Evolutionary conservation across 129 eudicot species (phyloP).

Genomic region (Pittosporum tobira): DNA sequence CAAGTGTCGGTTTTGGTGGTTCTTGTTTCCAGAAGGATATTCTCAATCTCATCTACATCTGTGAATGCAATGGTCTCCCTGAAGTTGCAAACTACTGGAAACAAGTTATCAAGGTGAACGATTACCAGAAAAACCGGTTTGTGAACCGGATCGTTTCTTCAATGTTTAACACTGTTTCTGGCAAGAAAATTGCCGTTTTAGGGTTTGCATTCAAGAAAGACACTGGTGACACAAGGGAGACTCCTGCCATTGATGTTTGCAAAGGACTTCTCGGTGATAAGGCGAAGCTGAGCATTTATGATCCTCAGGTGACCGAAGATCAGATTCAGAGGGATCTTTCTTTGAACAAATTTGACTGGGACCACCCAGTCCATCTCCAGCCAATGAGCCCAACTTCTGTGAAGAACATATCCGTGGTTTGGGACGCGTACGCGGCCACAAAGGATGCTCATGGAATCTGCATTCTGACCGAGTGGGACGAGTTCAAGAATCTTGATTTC

Average conservation of each 20-base stretch:
- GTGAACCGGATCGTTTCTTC: conserved; percentile 67
- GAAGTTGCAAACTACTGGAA: conserved; percentile 77
- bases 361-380: conserved; percentile 68
- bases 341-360: conserved; percentile 70
- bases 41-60: conserved; percentile 64
- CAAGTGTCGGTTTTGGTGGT: conserved; percentile 82
- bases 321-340: conserved; percentile 65
- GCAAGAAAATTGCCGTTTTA: conserved; percentile 63
- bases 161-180: conserved; percentile 70
- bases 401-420: conserved; percentile 47
- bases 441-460: conserved; percentile 60
- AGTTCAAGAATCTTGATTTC: conserved; percentile 53
- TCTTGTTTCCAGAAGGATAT: conserved; percentile 81
- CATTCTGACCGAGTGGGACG: conserved; percentile 65
- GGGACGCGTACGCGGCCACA: conserved; percentile 62
- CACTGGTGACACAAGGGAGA: conserved; percentile 72
- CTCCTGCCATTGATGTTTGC: conserved; percentile 76
- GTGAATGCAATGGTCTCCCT: conserved; percentile 69
- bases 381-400: conserved; percentile 41
- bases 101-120: conserved; percentile 69
- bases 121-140: conserved; percentile 69
- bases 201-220: conserved; percentile 83
- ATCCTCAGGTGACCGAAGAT: conserved; percentile 75
- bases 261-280: conserved; percentile 55
- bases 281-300: conserved; percentile 63